Base-by-base conservation (phyloP, 805 yeast species). In the Yamadazyma kitorensis region DNA sequence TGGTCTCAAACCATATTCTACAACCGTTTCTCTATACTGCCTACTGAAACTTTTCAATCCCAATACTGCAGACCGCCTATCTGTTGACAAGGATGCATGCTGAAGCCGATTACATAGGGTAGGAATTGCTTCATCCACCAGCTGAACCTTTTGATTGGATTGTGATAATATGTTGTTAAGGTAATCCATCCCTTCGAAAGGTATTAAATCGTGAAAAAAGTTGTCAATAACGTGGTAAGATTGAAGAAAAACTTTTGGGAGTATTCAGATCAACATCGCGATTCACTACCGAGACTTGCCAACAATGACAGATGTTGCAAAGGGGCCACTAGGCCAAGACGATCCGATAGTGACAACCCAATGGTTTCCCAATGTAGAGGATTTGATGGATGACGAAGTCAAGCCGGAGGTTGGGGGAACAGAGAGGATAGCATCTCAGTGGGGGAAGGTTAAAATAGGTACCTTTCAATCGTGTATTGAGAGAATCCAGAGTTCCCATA, bases 1-100 rank as follows among this genome's bases (percentile, higher is more conserved):
- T 1, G 88, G 85, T 37, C 87, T 70, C 21, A 89, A 65, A 2
- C 95, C 97, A 40, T 82, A 77, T 22, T 95, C 94, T 29, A 89
- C 86, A 2, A 93, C 97, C 2, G 82, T 69, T 57, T 93, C 99
- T 41, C 98, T 67, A 55, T 82, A 87, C 48, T 87, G 86, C 36
- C 97, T 71, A 40, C 94, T 78, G 55, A 87, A 88, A 26, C 94
- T 85, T 53, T 91, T 89, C 43, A 93, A 66, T 0, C 95, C 91
- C 23, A 91, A 68, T 4, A 91, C 85, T 0, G 98, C 98, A 2
- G 96, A 91, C 34, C 95, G 67, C 42, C 97, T 70, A 59, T 93
- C 98, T 18, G 84, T 78, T 2, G 93, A 70, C 42, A 85, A 59
- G 0, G 83, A 82, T 3, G 97, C 81, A 60, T 93, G 87, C 27